phyloP scores from a whole-genome alignment of 345 rosid species.

The Rubroshorea leprosula region DNA sequence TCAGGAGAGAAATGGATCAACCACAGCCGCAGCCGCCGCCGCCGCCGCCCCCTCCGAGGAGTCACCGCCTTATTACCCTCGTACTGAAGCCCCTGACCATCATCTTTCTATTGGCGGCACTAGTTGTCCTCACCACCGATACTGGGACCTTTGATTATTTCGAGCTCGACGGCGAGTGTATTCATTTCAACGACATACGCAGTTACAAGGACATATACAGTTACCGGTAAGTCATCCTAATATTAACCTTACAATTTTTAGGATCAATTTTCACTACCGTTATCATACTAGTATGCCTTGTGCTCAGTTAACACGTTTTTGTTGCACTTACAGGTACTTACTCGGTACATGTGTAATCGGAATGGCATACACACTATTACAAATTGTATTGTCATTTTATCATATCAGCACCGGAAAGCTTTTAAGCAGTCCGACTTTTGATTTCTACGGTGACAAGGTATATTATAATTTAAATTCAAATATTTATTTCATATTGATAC shows the following conservation, averaged over 20 bases:
- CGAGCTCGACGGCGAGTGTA: neutral
- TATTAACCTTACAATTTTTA: neutral
- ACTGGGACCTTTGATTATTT: conserved; percentile 17
- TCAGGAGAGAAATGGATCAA: neutral
- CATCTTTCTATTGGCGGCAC: conserved; percentile 24
- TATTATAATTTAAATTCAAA: no score
- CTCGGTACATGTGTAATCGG: conserved; percentile 26
- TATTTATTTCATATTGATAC: no score
- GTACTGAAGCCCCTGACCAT: conserved; percentile 26
- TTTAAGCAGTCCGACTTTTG: conserved; percentile 6
- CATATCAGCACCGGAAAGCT: conserved; percentile 17
- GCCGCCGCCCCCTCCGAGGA: conserved; percentile 19
- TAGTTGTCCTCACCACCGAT: conserved; percentile 28
- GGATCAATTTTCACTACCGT: no score
- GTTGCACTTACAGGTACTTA: conserved; percentile 24
- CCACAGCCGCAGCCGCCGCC: neutral
- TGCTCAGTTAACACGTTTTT: neutral
- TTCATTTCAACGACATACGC: conserved; percentile 32
- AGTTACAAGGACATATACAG: conserved; percentile 32
- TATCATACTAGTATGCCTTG: no score
- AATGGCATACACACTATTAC: conserved; percentile 25
- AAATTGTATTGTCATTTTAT: conserved; percentile 12
- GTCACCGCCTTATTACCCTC: conserved; percentile 11
- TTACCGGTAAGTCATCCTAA: conserved; percentile 19
- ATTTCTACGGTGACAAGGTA: conserved; percentile 35